Percentiles rank a stretch among this genome's conserved stretches.
Conservation (phyloP, 257 asterid genomes). For the Solanum ossicruentum region DNA sequence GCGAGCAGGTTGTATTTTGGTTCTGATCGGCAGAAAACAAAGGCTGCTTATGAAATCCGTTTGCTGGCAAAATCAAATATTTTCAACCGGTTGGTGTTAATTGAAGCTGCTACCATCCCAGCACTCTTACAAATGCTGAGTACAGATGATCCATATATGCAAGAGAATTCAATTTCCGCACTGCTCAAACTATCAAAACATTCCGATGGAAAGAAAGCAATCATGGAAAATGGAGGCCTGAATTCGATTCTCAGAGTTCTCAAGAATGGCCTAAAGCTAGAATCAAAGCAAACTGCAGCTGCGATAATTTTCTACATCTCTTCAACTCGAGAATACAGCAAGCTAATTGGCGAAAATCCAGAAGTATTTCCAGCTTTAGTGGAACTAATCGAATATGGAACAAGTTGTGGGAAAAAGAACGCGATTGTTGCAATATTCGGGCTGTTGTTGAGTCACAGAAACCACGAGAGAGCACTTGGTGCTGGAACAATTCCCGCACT, state of each 20-base stretch:
- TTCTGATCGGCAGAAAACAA: conserved; percentile 28
- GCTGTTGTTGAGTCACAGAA: conserved; percentile 22
- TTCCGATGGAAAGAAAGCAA: conserved; percentile 38
- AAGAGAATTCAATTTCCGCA: conserved; percentile 50
- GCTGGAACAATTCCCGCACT: conserved; percentile 29
- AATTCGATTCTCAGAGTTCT: conserved; percentile 24
- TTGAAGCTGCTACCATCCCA: conserved; percentile 35
- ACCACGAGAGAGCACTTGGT: conserved; percentile 27
- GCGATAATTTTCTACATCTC: conserved; percentile 53
- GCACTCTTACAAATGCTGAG: conserved; percentile 33
- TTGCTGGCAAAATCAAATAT: conserved; percentile 53
- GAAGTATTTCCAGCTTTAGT: conserved; percentile 36
- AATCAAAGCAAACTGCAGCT: conserved; percentile 54
- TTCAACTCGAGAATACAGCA: conserved; percentile 39
- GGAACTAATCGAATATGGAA: conserved; percentile 35
- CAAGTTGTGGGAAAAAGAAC: conserved; percentile 48
- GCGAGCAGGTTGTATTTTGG: conserved; percentile 34
- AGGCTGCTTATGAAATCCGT: conserved; percentile 61
- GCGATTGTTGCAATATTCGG: conserved; percentile 53
- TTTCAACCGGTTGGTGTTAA: conserved; percentile 40
- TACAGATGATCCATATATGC: conserved; percentile 27
- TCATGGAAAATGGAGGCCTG: conserved; percentile 33
- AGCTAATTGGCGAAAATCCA: conserved; percentile 31
- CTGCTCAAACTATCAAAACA: conserved; percentile 60
- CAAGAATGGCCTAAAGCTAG: conserved; percentile 27